Evolutionary conservation across 75 land plant genomes (phyloP), one percentile per base, ranked within the genome.

Genomic region (Larix kaempferi): DNA sequence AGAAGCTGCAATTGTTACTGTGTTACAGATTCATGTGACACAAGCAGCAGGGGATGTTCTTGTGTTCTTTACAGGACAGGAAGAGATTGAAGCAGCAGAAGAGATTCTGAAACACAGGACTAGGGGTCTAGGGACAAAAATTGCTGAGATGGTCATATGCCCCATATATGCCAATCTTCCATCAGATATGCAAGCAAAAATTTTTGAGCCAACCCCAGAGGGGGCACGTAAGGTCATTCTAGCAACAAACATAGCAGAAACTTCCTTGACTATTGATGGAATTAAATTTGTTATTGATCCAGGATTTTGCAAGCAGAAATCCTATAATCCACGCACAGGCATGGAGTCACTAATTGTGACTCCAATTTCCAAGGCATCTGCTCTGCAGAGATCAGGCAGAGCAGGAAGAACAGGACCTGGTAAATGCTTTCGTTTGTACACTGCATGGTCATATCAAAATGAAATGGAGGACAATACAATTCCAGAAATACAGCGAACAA

Each of bases 141-240:
- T 98, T 71, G 87, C 93, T 11, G 98, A 95, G 66, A 90, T 98
- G 63, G 90, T 95, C 10, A 95, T 98, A 62, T 95, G 98, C 62
- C 99, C 99, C 0, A 95, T 98, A 21, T 98, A 98, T 91, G 96
- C 99, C 19, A 98, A 93, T 71, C 86, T 98, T 12, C 98, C 99
- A 44, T 90, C 99, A 17, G 99, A 95, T 60, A 79, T 93, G 78
- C 99, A 98, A 73, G 82, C 96, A 2, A 93, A 98, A 84, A 95
- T 98, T 29, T 98, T 98, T 84, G 99, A 98, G 78, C 92, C 91
- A 17, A 93, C 99, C 29, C 99, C 99, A 59, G 94, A 93, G 75
- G 99, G 99, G 5, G 99, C 96, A 74, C 82, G 99, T 0, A 98
- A 98, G 58, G 98, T 98, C 71, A 91, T 98, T 2, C 73, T 98